Conservation (phyloP, 2,329 filamentous ascomycete species). For the Phialocephala sp. region DNA sequence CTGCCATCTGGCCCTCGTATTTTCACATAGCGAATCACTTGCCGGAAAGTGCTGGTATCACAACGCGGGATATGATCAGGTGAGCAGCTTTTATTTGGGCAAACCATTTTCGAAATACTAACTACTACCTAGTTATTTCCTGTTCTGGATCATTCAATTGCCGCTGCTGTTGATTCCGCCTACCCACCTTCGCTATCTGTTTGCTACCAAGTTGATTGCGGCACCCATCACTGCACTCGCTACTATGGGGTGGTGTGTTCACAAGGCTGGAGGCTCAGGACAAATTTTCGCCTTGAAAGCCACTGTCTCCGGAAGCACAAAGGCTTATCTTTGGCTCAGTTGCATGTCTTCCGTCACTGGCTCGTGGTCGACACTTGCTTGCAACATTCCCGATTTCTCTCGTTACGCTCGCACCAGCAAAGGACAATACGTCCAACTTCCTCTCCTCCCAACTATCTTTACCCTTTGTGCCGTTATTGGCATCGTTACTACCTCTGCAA, state of each 20-base stretch:
- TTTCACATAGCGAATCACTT: conserved; percentile 57
- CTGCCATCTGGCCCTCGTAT: conserved; percentile 61
- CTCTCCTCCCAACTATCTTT: conserved; percentile 40
- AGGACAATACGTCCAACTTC: conserved; percentile 48
- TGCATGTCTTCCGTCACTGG: conserved; percentile 43
- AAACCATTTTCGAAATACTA: conserved; percentile 31
- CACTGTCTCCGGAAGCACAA: conserved; percentile 37
- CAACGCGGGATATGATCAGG: conserved; percentile 58
- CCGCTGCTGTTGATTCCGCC: conserved; percentile 57
- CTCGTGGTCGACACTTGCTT: conserved; percentile 42
- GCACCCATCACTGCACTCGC: conserved; percentile 66
- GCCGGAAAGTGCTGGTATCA: conserved; percentile 55
- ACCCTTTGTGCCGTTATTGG: conserved; percentile 51
- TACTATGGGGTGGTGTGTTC: conserved; percentile 67
- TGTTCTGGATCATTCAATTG: conserved; percentile 47
- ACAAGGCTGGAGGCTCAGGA: conserved; percentile 55
- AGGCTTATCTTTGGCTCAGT: conserved; percentile 39
- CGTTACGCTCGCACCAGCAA: conserved; percentile 40
- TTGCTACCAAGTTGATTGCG: conserved; percentile 54
- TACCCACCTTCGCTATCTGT: conserved; percentile 55
- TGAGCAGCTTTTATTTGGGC: conserved; percentile 41
- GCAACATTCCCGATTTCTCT: conserved; percentile 46
- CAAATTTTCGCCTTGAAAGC: conserved; percentile 36
- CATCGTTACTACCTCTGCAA: conserved; percentile 62
- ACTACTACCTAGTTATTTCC: conserved; percentile 49